These are phyloP conservation scores for Malassezia psittaci DNA, from an alignment of 1,284 basidiomycete species.

Conservation along the genomic window DNA sequence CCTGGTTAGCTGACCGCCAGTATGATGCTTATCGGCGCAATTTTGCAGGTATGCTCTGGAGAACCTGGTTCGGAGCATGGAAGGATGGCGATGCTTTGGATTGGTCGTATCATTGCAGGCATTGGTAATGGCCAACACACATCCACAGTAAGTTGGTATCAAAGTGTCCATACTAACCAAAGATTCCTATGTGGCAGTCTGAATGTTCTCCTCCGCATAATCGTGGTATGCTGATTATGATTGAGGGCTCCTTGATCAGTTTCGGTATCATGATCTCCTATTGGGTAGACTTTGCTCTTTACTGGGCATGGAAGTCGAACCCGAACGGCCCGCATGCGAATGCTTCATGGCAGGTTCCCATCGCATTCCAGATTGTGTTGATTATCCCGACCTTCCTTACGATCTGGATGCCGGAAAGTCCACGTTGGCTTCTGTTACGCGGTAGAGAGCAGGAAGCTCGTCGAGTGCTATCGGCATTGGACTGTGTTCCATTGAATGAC, in stretches of 20 bases:
- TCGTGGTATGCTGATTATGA: constrained; percentile 44
- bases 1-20: not conserved
- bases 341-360: constrained; percentile 35
- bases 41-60: not conserved
- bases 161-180: not conserved
- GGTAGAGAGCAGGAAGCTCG: constrained; percentile 34
- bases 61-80: not conserved
- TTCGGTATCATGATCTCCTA: constrained; percentile 38
- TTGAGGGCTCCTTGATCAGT: constrained; percentile 38
- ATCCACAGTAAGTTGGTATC: constrained; percentile 20
- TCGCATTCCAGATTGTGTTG: constrained; percentile 42
- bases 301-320: constrained; percentile 18
- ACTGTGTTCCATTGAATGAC: constrained; percentile 31
- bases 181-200: constrained; percentile 43
- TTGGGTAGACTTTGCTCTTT: constrained; percentile 44
- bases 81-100: constrained; percentile 30
- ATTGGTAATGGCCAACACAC: constrained; percentile 47
- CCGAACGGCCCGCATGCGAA: not conserved
- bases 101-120: constrained; percentile 39
- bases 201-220: constrained; percentile 43
- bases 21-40: constrained; percentile 2
- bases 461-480: constrained; percentile 31
- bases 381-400: constrained; percentile 44
- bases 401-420: constrained; percentile 42
- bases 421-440: constrained; percentile 42